Base-by-base conservation (phyloP, 371 early-diverging fungal genomes). In the Mucor indicus region DNA sequence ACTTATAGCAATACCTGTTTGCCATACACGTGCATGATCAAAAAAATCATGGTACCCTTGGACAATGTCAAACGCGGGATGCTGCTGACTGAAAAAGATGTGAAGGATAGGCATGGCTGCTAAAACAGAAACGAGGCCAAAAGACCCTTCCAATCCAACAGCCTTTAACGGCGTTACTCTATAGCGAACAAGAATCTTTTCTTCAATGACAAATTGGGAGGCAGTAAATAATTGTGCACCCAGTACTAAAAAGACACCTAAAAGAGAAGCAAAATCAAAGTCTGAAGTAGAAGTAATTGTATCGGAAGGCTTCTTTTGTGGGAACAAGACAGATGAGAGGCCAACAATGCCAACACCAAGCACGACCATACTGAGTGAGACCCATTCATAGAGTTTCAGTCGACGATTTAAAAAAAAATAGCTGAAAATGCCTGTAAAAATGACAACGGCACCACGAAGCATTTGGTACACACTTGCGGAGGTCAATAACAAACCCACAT, bases 391-490 rank as follows among this genome's bases (percentile, higher is more conserved):
- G 3, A 71, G 37, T 19, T 81, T 83, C 33, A 95, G 79, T 4
- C 82, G 79, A 35, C 89, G 81, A 24, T 84, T 77, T 27, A 96
- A 77, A 69, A 96, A 95, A 25, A 93, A 44, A 38, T 88, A 83
- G 2, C 92, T 92, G 44, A 95, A 81, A 13, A 87, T 40, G 12
- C 93, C 96, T 10, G 95, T 92, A 53, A 96, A 95, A 33, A 98
- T 83, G 16, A 98, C 96, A 33, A 96, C 89, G 1, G 91, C 86
- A 11, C 98, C 98, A 20, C 98, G 84, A 23, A 97, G 77, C 98
- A 98, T 98, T 73, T 95, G 96, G 72, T 98, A 98, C 3, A 96
- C 85, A 10, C 92, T 91, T 1, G 96, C 96, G 8, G 93, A 80
- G 19, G 92, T 91, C 57, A 87, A 87, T 49, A 98, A 78, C 48